phyloP scores from a whole-genome alignment of 441 rosid species.

The Melastoma candidum region DNA sequence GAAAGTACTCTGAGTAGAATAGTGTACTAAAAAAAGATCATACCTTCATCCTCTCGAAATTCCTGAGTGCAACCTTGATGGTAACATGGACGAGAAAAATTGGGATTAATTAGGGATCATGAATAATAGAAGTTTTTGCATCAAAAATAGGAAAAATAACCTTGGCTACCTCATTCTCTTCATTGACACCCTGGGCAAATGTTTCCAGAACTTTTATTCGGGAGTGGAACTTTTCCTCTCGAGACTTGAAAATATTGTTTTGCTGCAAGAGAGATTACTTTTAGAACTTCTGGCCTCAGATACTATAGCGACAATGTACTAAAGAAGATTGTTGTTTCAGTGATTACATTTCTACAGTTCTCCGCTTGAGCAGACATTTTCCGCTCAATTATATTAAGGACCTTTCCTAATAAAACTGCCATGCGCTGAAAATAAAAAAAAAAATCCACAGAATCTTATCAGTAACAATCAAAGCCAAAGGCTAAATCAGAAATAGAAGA shows the following conservation, averaged over 20 bases:
- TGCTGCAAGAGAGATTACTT: conserved; percentile 49
- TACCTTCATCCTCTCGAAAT: conserved; percentile 70
- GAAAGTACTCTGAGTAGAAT: conserved; percentile 2
- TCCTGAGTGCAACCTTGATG: conserved; percentile 47
- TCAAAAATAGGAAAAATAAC: conserved; percentile 11
- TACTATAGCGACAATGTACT: background rate
- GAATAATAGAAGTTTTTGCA: conserved; percentile 4
- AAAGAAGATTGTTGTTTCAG: conserved; percentile 14
- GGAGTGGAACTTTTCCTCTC: conserved; percentile 84
- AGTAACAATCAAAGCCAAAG: conserved; percentile 8
- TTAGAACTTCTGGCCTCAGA: conserved; percentile 14
- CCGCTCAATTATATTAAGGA: conserved; percentile 59
- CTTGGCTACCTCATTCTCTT: conserved; percentile 64
- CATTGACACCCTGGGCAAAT: conserved; percentile 55
- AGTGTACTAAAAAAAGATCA: background rate
- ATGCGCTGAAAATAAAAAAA: conserved; percentile 26
- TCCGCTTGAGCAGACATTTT: conserved; percentile 68
- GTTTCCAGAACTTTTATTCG: conserved; percentile 74
- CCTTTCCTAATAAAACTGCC: conserved; percentile 53
- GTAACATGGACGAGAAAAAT: conserved; percentile 9
- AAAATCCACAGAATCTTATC: conserved; percentile 6
- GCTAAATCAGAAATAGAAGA: background rate
- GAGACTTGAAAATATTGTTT: conserved; percentile 62
- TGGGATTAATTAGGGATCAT: conserved; percentile 9
- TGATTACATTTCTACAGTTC: conserved; percentile 58